phyloP scores from a whole-genome alignment of 768 basidiomycete species.

The Boletus subparvulus region DNA sequence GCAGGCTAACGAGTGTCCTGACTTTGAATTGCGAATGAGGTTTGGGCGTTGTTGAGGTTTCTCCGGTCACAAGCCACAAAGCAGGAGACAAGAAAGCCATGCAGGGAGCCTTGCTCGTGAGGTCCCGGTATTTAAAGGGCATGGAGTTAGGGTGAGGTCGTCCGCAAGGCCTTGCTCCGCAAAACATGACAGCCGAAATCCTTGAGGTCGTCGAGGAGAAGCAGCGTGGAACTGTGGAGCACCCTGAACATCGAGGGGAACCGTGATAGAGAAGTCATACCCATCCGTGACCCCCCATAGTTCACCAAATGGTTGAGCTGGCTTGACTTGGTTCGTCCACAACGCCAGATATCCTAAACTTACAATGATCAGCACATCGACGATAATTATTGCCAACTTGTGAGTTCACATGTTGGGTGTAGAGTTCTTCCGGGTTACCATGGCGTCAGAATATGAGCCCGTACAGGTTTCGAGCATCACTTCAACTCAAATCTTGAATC shows the following conservation, averaged over 20 bases:
- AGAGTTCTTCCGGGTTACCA: not conserved
- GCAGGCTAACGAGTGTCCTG: conserved; percentile 21
- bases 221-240: conserved; percentile 24
- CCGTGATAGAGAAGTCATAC: conserved; percentile 14
- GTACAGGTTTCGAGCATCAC: not conserved
- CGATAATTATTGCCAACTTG: not conserved
- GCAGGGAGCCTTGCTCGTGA: conserved; percentile 14
- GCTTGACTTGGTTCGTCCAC: conserved; percentile 6
- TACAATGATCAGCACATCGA: not conserved
- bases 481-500: not conserved
- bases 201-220: conserved; percentile 21
- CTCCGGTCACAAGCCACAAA: conserved; percentile 22
- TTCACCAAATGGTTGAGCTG: conserved; percentile 1
- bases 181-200: conserved; percentile 18
- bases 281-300: not conserved
- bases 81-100: conserved; percentile 26
- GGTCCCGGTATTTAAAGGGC: conserved; percentile 28
- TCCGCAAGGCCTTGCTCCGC: conserved; percentile 21
- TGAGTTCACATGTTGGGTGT: not conserved
- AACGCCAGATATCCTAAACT: not conserved
- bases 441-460: not conserved
- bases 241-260: conserved; percentile 7
- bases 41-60: conserved; percentile 24
- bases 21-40: conserved; percentile 32
- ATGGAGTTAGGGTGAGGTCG: conserved; percentile 15